These are phyloP conservation scores for Dionaea muscipula DNA, from an alignment of 179 eudicot species.

Conservation along the genomic window DNA sequence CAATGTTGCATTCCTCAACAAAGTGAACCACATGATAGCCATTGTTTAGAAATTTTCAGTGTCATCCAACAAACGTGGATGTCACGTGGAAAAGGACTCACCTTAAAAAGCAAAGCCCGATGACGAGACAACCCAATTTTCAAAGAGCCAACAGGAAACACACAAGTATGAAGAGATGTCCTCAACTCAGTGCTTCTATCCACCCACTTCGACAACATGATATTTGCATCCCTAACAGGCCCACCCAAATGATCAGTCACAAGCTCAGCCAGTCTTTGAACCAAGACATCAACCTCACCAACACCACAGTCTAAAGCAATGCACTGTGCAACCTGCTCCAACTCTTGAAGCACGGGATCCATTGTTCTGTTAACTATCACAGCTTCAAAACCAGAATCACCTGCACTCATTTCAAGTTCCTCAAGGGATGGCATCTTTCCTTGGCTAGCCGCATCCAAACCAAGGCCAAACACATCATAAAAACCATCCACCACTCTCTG, in stretches of 20 bases:
- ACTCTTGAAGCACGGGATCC: constrained; percentile 74
- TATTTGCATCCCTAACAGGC: constrained; percentile 78
- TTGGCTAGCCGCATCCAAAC: constrained; percentile 47
- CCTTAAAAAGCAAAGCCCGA: constrained; percentile 97
- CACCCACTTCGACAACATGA: constrained; percentile 61
- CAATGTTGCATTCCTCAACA: background rate
- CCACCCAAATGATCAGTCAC: constrained; percentile 95
- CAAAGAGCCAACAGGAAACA: constrained; percentile 80
- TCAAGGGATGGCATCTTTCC: constrained; percentile 77
- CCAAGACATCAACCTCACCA: constrained; percentile 43
- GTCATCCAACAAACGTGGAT: background rate
- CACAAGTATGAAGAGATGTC: constrained; percentile 76
- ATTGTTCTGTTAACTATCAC: constrained; percentile 66
- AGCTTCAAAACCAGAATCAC: constrained; percentile 70
- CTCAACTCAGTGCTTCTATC: constrained; percentile 73
- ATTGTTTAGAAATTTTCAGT: background rate
- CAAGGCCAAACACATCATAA: constrained; percentile 70
- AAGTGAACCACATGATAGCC: background rate
- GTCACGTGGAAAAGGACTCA: constrained; percentile 16
- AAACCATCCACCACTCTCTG: constrained; percentile 94
- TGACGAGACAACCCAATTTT: constrained; percentile 82
- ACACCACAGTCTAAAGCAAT: constrained; percentile 61
- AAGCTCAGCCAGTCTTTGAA: constrained; percentile 82
- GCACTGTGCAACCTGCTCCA: constrained; percentile 87
- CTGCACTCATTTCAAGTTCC: constrained; percentile 71